phyloP scores from a whole-genome alignment of 2,329 filamentous ascomycete species.

The Trichoderma polysporum region DNA sequence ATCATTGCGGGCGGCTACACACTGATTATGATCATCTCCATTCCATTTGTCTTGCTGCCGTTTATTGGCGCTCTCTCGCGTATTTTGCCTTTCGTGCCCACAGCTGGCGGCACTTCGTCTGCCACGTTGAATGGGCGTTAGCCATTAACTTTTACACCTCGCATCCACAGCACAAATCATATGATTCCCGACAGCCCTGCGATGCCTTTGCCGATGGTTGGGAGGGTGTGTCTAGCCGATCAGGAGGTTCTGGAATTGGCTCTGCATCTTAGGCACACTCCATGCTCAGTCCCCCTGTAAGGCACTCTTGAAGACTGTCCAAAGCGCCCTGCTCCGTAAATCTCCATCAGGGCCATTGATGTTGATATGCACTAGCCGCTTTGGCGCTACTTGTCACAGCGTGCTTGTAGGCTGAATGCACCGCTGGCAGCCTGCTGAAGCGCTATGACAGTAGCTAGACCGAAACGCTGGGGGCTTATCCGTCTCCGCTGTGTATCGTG shows the following conservation, averaged over 20 bases:
- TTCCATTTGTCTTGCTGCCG: too few relatives aligned
- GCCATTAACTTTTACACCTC: background rate
- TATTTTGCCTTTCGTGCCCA: background rate
- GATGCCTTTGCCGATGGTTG: conserved; percentile 1
- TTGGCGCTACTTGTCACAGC: background rate
- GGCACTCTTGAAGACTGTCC: background rate
- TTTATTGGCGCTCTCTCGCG: background rate
- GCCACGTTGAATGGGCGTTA: conserved; percentile 9
- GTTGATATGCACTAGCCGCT: background rate
- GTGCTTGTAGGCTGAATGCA: background rate
- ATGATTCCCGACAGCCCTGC: background rate
- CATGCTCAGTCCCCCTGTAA: background rate
- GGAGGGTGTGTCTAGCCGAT: background rate
- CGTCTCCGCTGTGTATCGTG: background rate
- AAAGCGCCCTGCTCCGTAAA: too few relatives aligned
- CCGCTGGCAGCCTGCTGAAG: conserved; percentile 1
- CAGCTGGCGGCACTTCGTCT: background rate
- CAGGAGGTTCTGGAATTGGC: background rate
- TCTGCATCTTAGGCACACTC: conserved; percentile 1
- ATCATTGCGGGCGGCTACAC: background rate
- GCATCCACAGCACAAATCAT: background rate
- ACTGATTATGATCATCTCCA: too few relatives aligned
- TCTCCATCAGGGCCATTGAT: background rate
- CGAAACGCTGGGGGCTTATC: background rate
- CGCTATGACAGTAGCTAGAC: conserved; percentile 1